phyloP scores from a whole-genome alignment of 805 yeast species.

The Suhomyces pyralidae region DNA sequence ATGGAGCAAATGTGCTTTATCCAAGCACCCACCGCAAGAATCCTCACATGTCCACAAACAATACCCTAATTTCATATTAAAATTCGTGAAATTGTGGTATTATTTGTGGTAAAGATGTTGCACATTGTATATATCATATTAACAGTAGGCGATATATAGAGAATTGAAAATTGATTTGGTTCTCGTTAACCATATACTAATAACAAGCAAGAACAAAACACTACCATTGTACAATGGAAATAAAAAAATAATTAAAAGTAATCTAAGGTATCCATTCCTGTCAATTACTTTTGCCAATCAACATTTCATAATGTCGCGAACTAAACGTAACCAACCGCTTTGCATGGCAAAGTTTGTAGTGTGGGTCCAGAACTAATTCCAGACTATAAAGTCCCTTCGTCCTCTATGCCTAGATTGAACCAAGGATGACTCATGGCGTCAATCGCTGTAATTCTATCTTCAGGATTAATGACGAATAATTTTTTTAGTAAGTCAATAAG shows the following conservation, averaged over 20 bases:
- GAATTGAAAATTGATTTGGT: background rate
- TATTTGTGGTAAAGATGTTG: no score
- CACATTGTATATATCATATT: background rate
- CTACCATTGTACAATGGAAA: background rate
- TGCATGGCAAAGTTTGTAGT: background rate
- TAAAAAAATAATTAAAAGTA: background rate
- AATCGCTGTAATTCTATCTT: slow-evolving; percentile 35
- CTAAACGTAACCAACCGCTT: background rate
- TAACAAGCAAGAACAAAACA: background rate
- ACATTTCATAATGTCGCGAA: background rate
- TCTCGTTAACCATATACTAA: background rate
- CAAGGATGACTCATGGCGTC: slow-evolving; percentile 48
- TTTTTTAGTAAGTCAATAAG: slow-evolving; percentile 48
- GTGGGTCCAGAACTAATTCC: background rate
- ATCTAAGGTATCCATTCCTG: background rate
- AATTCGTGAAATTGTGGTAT: no score
- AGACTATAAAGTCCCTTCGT: slow-evolving; percentile 36
- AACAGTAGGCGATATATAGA: background rate
- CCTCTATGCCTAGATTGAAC: slow-evolving; percentile 47
- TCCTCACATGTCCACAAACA: no score
- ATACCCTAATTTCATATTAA: no score
- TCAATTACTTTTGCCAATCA: background rate
- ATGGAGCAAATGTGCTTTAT: no score
- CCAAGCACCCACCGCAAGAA: no score
- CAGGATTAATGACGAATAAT: slow-evolving; percentile 38